These are phyloP conservation scores for Rubia tinctorum DNA, from an alignment of 305 asterid genomes.

Conservation along the genomic window DNA sequence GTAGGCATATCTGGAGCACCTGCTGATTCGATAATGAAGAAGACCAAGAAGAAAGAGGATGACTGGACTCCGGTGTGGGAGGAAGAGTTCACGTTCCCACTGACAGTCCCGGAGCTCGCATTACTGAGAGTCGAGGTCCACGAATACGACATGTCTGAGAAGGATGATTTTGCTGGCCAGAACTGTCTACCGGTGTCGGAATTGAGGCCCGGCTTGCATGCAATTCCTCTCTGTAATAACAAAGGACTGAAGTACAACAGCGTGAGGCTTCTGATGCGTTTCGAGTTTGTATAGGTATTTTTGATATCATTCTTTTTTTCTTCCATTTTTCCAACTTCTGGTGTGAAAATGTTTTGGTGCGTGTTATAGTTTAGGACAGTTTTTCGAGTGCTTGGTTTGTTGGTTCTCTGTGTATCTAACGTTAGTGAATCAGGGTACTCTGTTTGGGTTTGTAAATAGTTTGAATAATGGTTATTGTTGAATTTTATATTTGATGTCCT, in stretches of 20 bases:
- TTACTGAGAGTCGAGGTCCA: constrained; percentile 72
- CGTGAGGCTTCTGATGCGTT: constrained; percentile 67
- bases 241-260: constrained; percentile 55
- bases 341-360: not conserved
- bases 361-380: not conserved
- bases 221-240: constrained; percentile 55
- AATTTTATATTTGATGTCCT: too few species aligned
- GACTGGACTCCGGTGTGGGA: constrained; percentile 78
- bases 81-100: constrained; percentile 72
- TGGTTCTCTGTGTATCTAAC: constrained; percentile 5
- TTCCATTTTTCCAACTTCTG: not conserved
- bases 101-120: constrained; percentile 80
- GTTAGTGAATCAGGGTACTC: not conserved
- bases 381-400: not conserved
- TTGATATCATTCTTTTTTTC: not conserved
- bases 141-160: constrained; percentile 67
- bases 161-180: constrained; percentile 87
- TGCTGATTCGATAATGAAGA: constrained; percentile 56
- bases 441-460: constrained; percentile 13
- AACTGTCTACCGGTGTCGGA: constrained; percentile 71
- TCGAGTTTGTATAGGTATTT: constrained; percentile 31
- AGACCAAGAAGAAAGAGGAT: constrained; percentile 56
- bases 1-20: constrained; percentile 83
- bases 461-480: too few species aligned
- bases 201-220: constrained; percentile 63